Evolutionary conservation across 139 green algal species (phyloP), one percentile per base, ranked within the genome.

Genomic region (Picochlorum costavermella): DNA sequence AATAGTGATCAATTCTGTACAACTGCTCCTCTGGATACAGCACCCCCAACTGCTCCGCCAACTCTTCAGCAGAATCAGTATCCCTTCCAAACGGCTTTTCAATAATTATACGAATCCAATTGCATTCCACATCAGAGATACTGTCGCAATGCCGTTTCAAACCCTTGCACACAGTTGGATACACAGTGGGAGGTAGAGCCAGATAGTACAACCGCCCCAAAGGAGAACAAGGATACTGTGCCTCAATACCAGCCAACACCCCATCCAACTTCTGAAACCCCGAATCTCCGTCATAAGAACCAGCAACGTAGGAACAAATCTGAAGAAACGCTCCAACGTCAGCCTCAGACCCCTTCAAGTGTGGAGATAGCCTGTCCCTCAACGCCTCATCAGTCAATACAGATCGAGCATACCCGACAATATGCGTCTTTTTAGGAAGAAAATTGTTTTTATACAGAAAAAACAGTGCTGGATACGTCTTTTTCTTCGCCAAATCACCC

Each of bases 1-100:
- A 83, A 76, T 97, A 98, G 83, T 98, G 92, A 74, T 97, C 93
- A 29, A 98, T 98, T 43, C 88, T 78, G 77, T 97, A 99, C 20
- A 98, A 65, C 68, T 92, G 71, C 16, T 88, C 75, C 78, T 98
- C 93, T 0, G 80, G 75, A 60, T 91, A 98, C 31, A 94, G 76
- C 40, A 14, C 33, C 0, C 81, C 83, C 30, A 99, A 78, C 48
- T 81, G 25, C 1, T 77, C 50, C 2, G 79, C 84, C 60, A 98
- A 81, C 36, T 81, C 68, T 75, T 97, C 60, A 25, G 48, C 51
- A 25, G 60, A 66, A 23, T 55, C 60, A 28, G 57, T 16, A 57
- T 66, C 60, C 20, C 33, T 56, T 43, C 60, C 60, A 66, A 66
- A 66, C 23, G 60, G 60, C 60, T 66, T 66, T 55, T 66, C 60